phyloP scores from a whole-genome alignment of 2,329 filamentous ascomycete genomes.

The Trichoderma hamatum region DNA sequence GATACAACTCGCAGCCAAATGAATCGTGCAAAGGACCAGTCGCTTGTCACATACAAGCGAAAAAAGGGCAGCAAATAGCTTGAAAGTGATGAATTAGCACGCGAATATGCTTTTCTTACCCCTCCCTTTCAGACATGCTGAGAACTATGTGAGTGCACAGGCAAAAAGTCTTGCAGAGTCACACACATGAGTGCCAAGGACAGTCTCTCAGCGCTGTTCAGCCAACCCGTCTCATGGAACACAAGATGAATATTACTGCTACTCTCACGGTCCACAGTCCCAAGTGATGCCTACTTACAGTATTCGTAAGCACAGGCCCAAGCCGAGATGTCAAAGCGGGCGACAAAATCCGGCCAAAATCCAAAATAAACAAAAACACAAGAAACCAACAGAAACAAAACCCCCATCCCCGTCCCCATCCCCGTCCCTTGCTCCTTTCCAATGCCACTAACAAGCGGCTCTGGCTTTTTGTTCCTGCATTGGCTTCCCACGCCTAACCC shows the following conservation, averaged over 20 bases:
- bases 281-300: not conserved
- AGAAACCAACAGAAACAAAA: not conserved
- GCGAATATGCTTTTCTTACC: not conserved
- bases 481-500: not conserved
- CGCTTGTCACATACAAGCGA: no score
- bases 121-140: not conserved
- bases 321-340: not conserved
- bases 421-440: constrained; percentile 4
- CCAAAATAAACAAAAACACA: not conserved
- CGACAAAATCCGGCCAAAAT: not conserved
- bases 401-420: not conserved
- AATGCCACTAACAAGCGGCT: constrained; percentile 2
- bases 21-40: not conserved
- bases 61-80: not conserved
- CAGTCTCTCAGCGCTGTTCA: not conserved
- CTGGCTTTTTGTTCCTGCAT: constrained; percentile 20
- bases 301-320: not conserved
- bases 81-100: not conserved
- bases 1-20: not conserved
- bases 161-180: constrained; percentile 11
- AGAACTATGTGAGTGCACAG: constrained; percentile 3
- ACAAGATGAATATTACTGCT: not conserved
- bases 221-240: not conserved
- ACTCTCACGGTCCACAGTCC: no score
- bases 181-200: no score